These are phyloP conservation scores for Adiantum capillusveneris DNA, from an alignment of 75 land plant species.

Conservation along the genomic window DNA sequence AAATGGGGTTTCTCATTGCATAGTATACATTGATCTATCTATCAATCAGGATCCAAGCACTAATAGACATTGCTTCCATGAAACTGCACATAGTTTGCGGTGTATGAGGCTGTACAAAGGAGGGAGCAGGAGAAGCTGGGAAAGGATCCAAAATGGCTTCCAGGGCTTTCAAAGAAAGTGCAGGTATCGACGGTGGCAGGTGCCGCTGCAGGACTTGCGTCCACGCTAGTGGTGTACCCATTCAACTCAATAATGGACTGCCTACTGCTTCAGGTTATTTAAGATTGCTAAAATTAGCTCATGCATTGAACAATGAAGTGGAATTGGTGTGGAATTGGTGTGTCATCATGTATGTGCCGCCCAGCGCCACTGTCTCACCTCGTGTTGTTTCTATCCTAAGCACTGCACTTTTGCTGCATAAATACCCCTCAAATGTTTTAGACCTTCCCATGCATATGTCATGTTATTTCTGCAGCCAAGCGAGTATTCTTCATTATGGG, in stretches of 20 bases:
- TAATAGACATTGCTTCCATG: not conserved
- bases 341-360: no score
- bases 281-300: no score
- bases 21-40: not conserved
- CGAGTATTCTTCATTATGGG: no score
- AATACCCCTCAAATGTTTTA: no score
- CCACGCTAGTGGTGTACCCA: conserved; percentile 26
- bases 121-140: conserved; percentile 14
- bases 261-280: conserved; percentile 27
- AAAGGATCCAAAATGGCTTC: conserved; percentile 30
- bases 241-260: conserved; percentile 17
- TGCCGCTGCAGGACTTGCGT: conserved; percentile 26
- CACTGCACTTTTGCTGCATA: no score
- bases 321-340: no score
- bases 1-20: not conserved
- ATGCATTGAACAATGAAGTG: no score
- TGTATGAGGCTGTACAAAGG: conserved; percentile 36
- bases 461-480: no score
- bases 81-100: conserved; percentile 16
- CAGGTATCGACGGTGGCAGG: conserved; percentile 29
- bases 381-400: no score
- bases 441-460: no score
- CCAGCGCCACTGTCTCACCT: no score
- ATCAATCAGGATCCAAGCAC: no score
- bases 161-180: conserved; percentile 15